phyloP scores from a whole-genome alignment of 768 basidiomycete genomes.

The Amanita subjunquillea region DNA sequence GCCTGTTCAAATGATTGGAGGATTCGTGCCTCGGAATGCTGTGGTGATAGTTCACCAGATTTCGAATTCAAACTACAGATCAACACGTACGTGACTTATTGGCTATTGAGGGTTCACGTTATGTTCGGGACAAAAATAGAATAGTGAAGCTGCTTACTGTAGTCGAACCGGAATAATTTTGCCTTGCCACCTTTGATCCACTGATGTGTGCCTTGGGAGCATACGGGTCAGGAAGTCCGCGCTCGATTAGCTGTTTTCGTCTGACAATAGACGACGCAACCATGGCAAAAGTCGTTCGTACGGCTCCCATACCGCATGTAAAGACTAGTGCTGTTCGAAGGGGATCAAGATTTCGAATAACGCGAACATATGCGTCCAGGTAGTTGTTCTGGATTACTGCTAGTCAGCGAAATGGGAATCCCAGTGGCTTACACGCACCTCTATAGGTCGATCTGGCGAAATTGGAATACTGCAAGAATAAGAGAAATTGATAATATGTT shows the following conservation, averaged over 20 bases:
- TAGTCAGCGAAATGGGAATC: background rate
- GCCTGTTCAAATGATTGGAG: slow-evolving; percentile 63
- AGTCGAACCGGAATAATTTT: slow-evolving; percentile 24
- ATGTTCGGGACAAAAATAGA: background rate
- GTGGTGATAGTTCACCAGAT: background rate
- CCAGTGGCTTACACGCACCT: slow-evolving; percentile 30
- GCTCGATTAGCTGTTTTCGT: slow-evolving; percentile 58
- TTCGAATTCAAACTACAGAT: background rate
- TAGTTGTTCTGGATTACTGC: slow-evolving; percentile 65
- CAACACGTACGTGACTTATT: background rate
- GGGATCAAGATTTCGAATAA: slow-evolving; percentile 76
- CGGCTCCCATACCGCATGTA: slow-evolving; percentile 95
- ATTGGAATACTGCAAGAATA: slow-evolving; percentile 70
- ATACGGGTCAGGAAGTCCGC: slow-evolving; percentile 76
- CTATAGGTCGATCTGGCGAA: slow-evolving; percentile 83
- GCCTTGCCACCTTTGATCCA: background rate
- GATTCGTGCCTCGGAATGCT: slow-evolving; percentile 50
- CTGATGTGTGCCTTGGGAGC: slow-evolving; percentile 23
- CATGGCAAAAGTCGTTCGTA: slow-evolving; percentile 96
- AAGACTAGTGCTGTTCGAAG: slow-evolving; percentile 78
- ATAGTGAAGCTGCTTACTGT: slow-evolving; percentile 27
- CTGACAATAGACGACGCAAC: slow-evolving; percentile 83
- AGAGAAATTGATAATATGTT: background rate
- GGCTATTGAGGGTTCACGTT: background rate
- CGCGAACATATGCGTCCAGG: slow-evolving; percentile 82